These are phyloP conservation scores for Coemansia sp. DNA, from an alignment of 192 early-diverging fungal genomes.

Conservation along the genomic window DNA sequence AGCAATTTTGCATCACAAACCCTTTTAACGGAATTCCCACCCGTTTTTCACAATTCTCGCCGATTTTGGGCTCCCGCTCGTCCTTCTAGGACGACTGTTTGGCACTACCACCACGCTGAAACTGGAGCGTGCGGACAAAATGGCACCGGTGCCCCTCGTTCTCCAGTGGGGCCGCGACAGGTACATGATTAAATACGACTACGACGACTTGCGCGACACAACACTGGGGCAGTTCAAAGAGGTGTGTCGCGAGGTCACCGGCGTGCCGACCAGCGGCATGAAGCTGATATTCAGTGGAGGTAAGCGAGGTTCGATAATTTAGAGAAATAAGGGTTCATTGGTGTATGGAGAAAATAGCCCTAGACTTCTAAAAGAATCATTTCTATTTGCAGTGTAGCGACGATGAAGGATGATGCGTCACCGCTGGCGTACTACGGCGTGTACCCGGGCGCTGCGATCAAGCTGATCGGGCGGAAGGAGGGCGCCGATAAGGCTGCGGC, in stretches of 20 bases:
- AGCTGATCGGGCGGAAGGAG: conserved; percentile 65
- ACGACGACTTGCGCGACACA: conserved; percentile 51
- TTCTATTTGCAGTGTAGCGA: conserved; percentile 49
- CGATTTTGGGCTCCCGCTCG: conserved; percentile 24
- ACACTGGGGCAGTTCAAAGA: conserved; percentile 75
- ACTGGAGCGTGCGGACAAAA: conserved; percentile 22
- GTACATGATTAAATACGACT: conserved; percentile 49
- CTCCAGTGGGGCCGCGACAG: conserved; percentile 52
- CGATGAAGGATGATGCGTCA: conserved; percentile 74
- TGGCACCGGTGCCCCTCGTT: conserved; percentile 48
- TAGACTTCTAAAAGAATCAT: neutral
- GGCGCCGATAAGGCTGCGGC: conserved; percentile 28
- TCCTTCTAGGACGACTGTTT: conserved; percentile 38
- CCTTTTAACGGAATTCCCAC: neutral
- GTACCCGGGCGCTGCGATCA: conserved; percentile 66
- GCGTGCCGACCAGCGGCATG: conserved; percentile 74
- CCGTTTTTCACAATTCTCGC: conserved; percentile 24
- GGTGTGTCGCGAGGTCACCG: conserved; percentile 67
- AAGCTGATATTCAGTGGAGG: conserved; percentile 73
- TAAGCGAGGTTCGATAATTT: too few relatives aligned
- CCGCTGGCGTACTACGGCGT: conserved; percentile 72
- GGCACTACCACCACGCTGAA: neutral
- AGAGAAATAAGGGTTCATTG: too few relatives aligned
- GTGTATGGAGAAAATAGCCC: too few relatives aligned
- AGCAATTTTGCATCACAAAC: too few relatives aligned